A percentile compares a stretch with the other conserved stretches of the same genome.
These are phyloP conservation scores for Aspergillus mulundensis DNA, from an alignment of 495 filamentous ascomycete genomes.

Conservation along the genomic window DNA sequence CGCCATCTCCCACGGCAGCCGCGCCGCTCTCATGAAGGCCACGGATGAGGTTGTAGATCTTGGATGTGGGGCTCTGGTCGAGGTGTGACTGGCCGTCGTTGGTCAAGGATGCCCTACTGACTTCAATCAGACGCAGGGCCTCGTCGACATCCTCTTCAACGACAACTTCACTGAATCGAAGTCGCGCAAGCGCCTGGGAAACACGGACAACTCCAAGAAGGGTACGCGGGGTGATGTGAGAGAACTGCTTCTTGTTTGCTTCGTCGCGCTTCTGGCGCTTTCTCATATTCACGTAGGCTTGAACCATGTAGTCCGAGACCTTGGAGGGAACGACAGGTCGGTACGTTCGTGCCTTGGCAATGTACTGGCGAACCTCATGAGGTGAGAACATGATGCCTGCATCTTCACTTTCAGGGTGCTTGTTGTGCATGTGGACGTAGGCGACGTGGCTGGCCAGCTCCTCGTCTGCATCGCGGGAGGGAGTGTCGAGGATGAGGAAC, in stretches of 20 bases:
- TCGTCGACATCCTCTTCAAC: constrained; percentile 94
- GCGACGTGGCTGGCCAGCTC: constrained; percentile 94
- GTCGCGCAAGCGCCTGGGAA: constrained; percentile 89
- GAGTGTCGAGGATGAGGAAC: constrained; percentile 93
- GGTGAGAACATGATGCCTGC: constrained; percentile 75
- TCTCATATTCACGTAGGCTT: constrained; percentile 89
- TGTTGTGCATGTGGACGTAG: constrained; percentile 95
- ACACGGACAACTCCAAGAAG: constrained; percentile 89
- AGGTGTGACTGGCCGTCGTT: constrained; percentile 55
- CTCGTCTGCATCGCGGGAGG: constrained; percentile 80
- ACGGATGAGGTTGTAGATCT: constrained; percentile 91
- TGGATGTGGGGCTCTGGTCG: constrained; percentile 77
- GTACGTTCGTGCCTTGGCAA: constrained; percentile 85
- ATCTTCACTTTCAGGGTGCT: constrained; percentile 74
- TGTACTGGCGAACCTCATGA: constrained; percentile 89
- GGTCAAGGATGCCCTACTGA: constrained; percentile 82
- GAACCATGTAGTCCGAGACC: constrained; percentile 92
- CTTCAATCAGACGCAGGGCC: constrained; percentile 83
- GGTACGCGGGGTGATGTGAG: constrained; percentile 88
- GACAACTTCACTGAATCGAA: constrained; percentile 79
- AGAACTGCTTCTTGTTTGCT: constrained; percentile 81
- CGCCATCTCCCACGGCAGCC: constrained; percentile 66
- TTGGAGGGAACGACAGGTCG: constrained; percentile 76
- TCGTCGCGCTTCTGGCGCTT: constrained; percentile 86
- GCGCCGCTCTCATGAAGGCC: constrained; percentile 78